Evolutionary conservation across 768 basidiomycete genomes (phyloP), one percentile per base, ranked within the genome.

Genomic region (Calocera viscosa): DNA sequence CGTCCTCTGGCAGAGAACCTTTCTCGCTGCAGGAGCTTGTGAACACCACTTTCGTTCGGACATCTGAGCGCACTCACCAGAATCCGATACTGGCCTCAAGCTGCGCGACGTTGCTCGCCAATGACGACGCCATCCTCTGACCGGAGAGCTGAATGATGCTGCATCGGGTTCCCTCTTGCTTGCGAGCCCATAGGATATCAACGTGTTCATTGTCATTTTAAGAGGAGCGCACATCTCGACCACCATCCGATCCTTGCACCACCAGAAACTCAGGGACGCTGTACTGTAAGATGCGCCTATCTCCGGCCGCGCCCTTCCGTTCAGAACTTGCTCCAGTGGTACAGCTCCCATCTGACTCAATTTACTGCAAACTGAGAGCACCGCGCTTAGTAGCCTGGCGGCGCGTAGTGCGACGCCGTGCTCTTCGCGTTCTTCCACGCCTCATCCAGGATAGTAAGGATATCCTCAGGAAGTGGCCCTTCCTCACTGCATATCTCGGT

Each of bases 381-480:
- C 24, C 43, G 19, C 43, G 24, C 24, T 8, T 24, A 47, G 24
- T 47, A 19, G 19, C 39, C 19, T 24, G 43, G 43, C 43, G 43
- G 19, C 10, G 49, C 49, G 22, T 49, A 49, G 14, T 49, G 49
- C 14, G 14, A 14, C 8, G 49, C 49, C 12, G 49, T 60, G 30
- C 26, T 32, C 53, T 60, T 60, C 53, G 53, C 80, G 65, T 80
- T 76, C 64, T 70, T 68, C 71, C 78, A 80, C 1, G 83, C 82
- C 67, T 83, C 78, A 64, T 86, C 81, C 11, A 85, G 73, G n/a
- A 79, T 81, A 49, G 78, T 72, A 5, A 84, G 74, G 0, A 86
- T 78, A 32, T 80, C 82, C 41, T 82, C 77, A 1, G 83, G 82
- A 33, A 85, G 76, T 0, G 83, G 82, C 0, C 83, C 83, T 72